A percentile compares a stretch with the other conserved stretches of the same genome.
Conservation (phyloP, 305 asterid species). For the Plantago coronopus region DNA sequence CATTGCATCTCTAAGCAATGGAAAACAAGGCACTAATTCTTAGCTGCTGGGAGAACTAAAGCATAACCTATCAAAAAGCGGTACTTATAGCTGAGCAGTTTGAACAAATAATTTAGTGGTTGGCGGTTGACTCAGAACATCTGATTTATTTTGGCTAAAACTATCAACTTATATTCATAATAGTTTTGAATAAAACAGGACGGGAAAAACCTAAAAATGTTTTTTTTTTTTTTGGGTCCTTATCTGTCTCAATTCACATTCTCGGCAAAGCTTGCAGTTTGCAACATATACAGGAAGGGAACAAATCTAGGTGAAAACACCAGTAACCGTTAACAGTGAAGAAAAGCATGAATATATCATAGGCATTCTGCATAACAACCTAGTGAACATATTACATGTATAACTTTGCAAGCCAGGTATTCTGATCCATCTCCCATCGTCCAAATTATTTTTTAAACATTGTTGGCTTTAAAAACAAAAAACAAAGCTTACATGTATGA, state of each 20-base stretch:
- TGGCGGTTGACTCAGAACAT: neutral
- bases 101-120: neutral
- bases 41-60: conserved; percentile 17
- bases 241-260: too few species aligned
- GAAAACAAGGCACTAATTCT: conserved; percentile 12
- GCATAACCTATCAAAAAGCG: conserved; percentile 3
- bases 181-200: too few species aligned
- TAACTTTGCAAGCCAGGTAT: too few species aligned
- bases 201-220: too few species aligned
- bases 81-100: conserved; percentile 13
- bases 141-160: too few species aligned
- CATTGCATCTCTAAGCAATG: conserved; percentile 13
- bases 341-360: neutral
- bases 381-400: conserved; percentile 12
- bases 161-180: too few species aligned
- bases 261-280: neutral
- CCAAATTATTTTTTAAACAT: too few species aligned
- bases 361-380: conserved; percentile 15
- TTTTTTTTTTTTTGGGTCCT: too few species aligned
- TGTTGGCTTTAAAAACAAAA: too few species aligned
- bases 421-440: too few species aligned
- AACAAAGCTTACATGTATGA: conserved; percentile 16
- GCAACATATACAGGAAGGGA: neutral
- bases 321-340: conserved; percentile 15
- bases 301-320: conserved; percentile 5